Percentiles rank a stretch among this genome's conserved stretches.
These are phyloP conservation scores for Daldinia eschscholtzii DNA, from an alignment of 2,329 filamentous ascomycete genomes.

Conservation along the genomic window DNA sequence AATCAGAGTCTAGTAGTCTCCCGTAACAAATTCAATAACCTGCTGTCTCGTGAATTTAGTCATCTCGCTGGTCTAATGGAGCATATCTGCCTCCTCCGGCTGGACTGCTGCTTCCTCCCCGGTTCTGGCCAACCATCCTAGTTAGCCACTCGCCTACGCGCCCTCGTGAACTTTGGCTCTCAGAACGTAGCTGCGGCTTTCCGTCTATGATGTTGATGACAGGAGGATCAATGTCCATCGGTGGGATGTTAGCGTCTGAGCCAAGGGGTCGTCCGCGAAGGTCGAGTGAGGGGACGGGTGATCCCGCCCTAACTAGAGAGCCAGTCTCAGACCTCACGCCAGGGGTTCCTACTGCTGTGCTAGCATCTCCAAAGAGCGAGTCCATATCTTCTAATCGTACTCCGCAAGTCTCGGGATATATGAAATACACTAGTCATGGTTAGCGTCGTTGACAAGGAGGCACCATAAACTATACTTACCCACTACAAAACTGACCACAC, in stretches of 20 bases:
- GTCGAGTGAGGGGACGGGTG: slow-evolving; percentile 83
- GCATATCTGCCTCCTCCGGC: slow-evolving; percentile 55
- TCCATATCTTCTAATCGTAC: slow-evolving; percentile 98
- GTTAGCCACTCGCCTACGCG: slow-evolving; percentile 65
- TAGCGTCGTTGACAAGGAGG: slow-evolving; percentile 31
- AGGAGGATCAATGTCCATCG: slow-evolving; percentile 84
- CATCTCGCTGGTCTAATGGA: slow-evolving; percentile 58
- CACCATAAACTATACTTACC: slow-evolving; percentile 70
- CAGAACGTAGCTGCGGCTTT: slow-evolving; percentile 57
- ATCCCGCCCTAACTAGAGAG: slow-evolving; percentile 82
- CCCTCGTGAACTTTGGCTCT: slow-evolving; percentile 52
- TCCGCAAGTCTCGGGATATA: slow-evolving; percentile 97
- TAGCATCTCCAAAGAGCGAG: slow-evolving; percentile 91
- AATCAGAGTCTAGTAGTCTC: slow-evolving; percentile 44
- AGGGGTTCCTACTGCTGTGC: slow-evolving; percentile 82
- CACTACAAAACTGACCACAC: slow-evolving; percentile 92
- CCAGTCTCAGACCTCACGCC: slow-evolving; percentile 80
- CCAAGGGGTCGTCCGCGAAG: slow-evolving; percentile 69
- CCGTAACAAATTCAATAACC: slow-evolving; percentile 37
- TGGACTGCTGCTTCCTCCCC: slow-evolving; percentile 52
- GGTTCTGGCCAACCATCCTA: slow-evolving; percentile 56
- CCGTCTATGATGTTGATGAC: slow-evolving; percentile 65
- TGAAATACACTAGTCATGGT: slow-evolving; percentile 82
- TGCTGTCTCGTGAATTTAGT: slow-evolving; percentile 48
- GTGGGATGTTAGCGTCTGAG: slow-evolving; percentile 78